Evolutionary conservation across 805 yeast species (phyloP).

Genomic region (Kuraishia piskuri): DNA sequence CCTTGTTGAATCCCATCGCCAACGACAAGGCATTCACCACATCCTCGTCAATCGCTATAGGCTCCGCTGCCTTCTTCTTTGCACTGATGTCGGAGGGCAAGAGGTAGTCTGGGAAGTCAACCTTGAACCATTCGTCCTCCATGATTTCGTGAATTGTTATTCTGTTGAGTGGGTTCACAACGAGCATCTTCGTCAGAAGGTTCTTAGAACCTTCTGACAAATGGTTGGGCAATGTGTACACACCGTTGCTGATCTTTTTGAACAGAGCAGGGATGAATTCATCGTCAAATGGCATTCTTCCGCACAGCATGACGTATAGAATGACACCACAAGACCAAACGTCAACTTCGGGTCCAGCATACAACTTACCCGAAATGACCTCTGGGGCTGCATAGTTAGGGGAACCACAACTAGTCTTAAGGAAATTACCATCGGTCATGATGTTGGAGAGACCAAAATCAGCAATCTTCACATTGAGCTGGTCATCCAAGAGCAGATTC

Average conservation of each 20-base stretch:
- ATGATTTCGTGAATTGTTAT: conserved; percentile 87
- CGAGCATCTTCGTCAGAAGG: conserved; percentile 80
- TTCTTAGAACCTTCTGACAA: conserved; percentile 79
- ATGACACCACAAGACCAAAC: conserved; percentile 98
- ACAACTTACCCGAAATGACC: conserved; percentile 87
- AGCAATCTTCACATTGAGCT: conserved; percentile 88
- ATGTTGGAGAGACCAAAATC: conserved; percentile 92
- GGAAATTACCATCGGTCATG: conserved; percentile 95
- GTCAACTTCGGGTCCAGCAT: conserved; percentile 97
- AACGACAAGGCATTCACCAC: conserved; percentile 65
- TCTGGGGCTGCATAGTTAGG: conserved; percentile 98
- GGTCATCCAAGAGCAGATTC: conserved; percentile 80
- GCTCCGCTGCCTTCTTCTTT: conserved; percentile 16
- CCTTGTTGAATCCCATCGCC: conserved; percentile 85
- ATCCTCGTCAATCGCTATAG: conserved; percentile 54
- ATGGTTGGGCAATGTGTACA: conserved; percentile 82
- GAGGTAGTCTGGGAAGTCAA: conserved; percentile 71
- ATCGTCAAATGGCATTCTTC: conserved; percentile 92
- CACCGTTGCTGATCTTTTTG: conserved; percentile 89
- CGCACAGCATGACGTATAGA: conserved; percentile 90
- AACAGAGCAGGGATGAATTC: conserved; percentile 92
- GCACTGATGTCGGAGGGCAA: conserved; percentile 45
- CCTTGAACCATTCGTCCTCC: conserved; percentile 91
- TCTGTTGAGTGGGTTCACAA: conserved; percentile 89
- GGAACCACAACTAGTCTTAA: conserved; percentile 92